Conservation (phyloP, 495 filamentous ascomycete species). For the Cercophora samala region DNA sequence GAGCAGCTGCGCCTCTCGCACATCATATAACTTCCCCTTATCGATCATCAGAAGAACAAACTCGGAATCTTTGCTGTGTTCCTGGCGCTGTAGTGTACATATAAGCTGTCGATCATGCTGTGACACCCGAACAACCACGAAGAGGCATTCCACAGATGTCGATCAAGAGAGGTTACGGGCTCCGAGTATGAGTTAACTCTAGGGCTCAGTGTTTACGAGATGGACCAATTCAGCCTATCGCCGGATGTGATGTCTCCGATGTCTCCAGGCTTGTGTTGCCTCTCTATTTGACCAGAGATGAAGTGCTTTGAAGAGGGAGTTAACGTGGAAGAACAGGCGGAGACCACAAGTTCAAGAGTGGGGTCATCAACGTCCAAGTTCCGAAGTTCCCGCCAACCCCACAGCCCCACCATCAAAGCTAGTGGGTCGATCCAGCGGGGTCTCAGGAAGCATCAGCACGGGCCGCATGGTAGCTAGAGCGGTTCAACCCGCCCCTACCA, state of each 20-base stretch:
- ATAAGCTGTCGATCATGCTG: conserved; percentile 1
- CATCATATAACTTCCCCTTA: background rate
- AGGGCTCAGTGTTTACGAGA: too few species aligned
- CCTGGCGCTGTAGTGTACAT: background rate
- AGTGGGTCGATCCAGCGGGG: background rate
- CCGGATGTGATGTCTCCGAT: background rate
- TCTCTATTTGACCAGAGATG: too few species aligned
- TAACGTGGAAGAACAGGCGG: background rate
- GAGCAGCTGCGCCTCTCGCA: background rate
- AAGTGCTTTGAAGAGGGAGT: background rate
- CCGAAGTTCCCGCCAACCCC: background rate
- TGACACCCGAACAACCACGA: background rate
- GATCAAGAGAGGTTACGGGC: background rate
- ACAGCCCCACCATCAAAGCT: background rate
- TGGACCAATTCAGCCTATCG: too few species aligned
- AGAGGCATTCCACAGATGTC: background rate
- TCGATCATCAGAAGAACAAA: background rate
- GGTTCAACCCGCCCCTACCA: background rate
- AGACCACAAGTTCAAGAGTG: background rate
- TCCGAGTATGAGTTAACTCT: background rate
- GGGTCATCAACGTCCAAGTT: background rate
- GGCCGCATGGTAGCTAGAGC: background rate
- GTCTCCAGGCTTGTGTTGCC: background rate
- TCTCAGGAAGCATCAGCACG: background rate
- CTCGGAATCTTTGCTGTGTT: background rate